Evolutionary conservation across 148 eudicot genomes (phyloP).

Genomic region (Chenopodium quinoa): DNA sequence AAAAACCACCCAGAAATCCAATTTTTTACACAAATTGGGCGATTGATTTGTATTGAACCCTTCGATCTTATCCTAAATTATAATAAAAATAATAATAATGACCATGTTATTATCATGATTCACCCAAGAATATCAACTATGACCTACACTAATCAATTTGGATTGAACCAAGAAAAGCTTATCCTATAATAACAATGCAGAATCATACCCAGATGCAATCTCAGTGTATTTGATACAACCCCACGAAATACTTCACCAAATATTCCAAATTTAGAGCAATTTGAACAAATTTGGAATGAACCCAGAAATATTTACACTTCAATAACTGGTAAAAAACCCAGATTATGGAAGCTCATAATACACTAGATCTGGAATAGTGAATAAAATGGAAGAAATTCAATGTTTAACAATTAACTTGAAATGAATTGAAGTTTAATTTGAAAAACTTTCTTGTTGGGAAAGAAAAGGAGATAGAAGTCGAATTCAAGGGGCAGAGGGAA

Average conservation of each 20-base stretch:
- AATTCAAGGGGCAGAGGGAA: background rate
- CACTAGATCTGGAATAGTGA: conserved; percentile 1
- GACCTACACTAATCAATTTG: background rate
- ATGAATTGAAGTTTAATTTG: background rate
- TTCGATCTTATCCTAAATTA: background rate
- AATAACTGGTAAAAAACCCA: background rate
- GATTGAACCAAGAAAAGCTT: background rate
- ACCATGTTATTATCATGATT: no score
- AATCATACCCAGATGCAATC: background rate
- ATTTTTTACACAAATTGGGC: background rate
- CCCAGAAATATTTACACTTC: background rate
- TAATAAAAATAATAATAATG: no score
- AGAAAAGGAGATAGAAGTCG: background rate
- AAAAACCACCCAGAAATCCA: background rate
- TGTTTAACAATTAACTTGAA: background rate
- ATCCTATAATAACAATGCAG: no score
- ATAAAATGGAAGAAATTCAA: background rate
- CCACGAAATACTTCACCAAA: background rate
- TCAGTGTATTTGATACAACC: background rate
- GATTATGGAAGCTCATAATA: background rate
- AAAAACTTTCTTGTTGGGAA: background rate
- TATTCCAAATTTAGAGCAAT: conserved; percentile 8
- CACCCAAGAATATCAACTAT: background rate
- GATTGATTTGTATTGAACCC: conserved; percentile 19
- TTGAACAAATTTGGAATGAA: conserved; percentile 8